Percentiles rank a stretch among this genome's conserved stretches.
Evolutionary conservation across 2,329 filamentous ascomycete genomes (phyloP).

Genomic region (Sclerotinia nivalis): DNA sequence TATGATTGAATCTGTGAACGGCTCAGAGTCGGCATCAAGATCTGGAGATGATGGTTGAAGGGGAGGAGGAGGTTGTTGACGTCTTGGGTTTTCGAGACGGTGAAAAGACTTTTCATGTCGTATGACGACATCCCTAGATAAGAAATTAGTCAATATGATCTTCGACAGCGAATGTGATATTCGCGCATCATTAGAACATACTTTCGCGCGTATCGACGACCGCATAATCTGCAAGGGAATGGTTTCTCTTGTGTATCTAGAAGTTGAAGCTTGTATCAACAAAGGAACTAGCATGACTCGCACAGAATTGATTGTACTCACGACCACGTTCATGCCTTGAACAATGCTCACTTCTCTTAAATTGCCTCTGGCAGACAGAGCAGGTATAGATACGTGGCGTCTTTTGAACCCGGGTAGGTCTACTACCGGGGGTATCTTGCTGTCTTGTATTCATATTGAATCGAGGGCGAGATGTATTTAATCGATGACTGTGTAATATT

Average conservation of each 20-base stretch:
- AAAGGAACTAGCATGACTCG: conserved; percentile 9
- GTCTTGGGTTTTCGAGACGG: conserved; percentile 21
- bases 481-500: conserved; percentile 3
- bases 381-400: conserved; percentile 23
- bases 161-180: not conserved
- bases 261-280: conserved; percentile 9
- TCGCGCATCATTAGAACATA: conserved; percentile 13
- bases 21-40: conserved; percentile 10
- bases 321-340: conserved; percentile 25
- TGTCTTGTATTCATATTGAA: conserved; percentile 24
- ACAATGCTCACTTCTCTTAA: conserved; percentile 26
- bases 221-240: conserved; percentile 23
- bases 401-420: conserved; percentile 19
- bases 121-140: conserved; percentile 24
- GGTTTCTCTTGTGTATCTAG: conserved; percentile 25
- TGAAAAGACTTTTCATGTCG: conserved; percentile 27
- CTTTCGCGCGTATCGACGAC: conserved; percentile 25
- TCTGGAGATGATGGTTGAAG: conserved; percentile 20
- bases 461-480: not conserved
- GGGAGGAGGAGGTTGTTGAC: conserved; percentile 21
- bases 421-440: conserved; percentile 16
- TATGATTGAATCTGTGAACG: conserved; percentile 18
- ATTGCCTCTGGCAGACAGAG: conserved; percentile 17
- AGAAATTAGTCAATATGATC: not conserved
- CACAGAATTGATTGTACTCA: conserved; percentile 16